Base-by-base conservation (phyloP, 306 rosid species). In the Quercus alba region DNA sequence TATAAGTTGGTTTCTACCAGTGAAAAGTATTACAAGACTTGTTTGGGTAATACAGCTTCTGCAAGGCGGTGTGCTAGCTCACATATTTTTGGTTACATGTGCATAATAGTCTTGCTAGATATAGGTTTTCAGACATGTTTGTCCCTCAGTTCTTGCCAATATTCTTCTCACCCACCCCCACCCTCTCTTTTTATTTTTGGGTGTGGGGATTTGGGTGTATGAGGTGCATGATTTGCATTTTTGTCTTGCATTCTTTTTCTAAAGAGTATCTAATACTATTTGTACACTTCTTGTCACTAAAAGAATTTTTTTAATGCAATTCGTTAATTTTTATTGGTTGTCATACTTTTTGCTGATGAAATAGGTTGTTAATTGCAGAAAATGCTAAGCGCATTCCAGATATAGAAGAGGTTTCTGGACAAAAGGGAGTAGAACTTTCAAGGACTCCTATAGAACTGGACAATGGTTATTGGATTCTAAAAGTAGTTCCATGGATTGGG, bases 401-500 rank as follows among this genome's bases (percentile, higher is more conserved):
- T 64, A 72, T 75, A 46, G 97, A 87, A 78, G 89, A 82, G 83
- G 85, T 78, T 82, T 84, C 91, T 77, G 91, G 85, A 56, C 88
- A 84, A 58, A 88, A 89, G 80, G 97, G 97, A 76, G 77, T 38
- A 58, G 88, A 84, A 56, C 92, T 92, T 74, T 87, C 92, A 61
- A 82, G 82, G 79, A 85, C 84, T 80, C 97, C 97, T 74, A 75
- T 91, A 82, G 97, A 94, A 83, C 81, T 94, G 86, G 92, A 87
- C 84, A 90, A 89, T 74, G 84, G 88, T 35, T 82, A 82, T 71
- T 94, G 98, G 98, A 74, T 41, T 86, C 81, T 90, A 71, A 85
- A 94, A 86, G 83, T 89, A 52, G 91, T 92, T 82, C 97, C 98
- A 70, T 91, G 98, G 98, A 94, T 90, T 85, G 97, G 98, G 54